phyloP scores from a whole-genome alignment of 352 stramenopile species.

The Halophytophthora batemanensis region DNA sequence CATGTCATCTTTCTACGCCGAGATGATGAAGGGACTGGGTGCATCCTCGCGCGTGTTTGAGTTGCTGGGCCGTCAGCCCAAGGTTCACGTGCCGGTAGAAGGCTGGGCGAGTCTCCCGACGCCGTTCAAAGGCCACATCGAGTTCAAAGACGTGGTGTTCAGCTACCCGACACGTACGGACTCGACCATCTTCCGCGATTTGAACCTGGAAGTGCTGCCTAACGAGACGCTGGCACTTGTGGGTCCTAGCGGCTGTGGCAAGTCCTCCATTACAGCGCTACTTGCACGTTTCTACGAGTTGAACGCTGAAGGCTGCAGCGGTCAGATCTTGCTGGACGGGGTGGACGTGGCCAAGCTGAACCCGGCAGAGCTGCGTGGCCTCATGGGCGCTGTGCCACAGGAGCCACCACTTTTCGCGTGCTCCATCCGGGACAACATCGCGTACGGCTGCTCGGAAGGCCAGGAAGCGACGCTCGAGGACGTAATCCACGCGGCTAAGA shows the following conservation, averaged over 20 bases:
- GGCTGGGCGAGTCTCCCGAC: slow-evolving; percentile 29
- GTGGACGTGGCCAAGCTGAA: slow-evolving; percentile 54
- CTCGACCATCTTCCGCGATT: slow-evolving; percentile 41
- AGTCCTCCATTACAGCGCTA: slow-evolving; percentile 69
- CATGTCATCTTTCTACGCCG: slow-evolving; percentile 91
- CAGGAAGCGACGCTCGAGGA: slow-evolving; percentile 49
- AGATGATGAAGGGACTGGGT: slow-evolving; percentile 88
- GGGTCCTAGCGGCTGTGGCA: slow-evolving; percentile 62
- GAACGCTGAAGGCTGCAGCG: slow-evolving; percentile 37
- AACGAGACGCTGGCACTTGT: slow-evolving; percentile 78
- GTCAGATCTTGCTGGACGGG: slow-evolving; percentile 57
- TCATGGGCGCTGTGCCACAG: slow-evolving; percentile 72
- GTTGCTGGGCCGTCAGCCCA: slow-evolving; percentile 82
- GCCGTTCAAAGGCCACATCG: slow-evolving; percentile 49
- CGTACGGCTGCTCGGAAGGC: slow-evolving; percentile 53
- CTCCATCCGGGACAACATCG: slow-evolving; percentile 77
- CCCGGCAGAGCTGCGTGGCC: slow-evolving; percentile 43
- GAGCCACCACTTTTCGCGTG: slow-evolving; percentile 73
- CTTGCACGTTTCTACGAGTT: slow-evolving; percentile 78
- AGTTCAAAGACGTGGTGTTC: slow-evolving; percentile 85
- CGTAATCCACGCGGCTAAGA: slow-evolving; percentile 57
- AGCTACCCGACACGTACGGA: slow-evolving; percentile 61
- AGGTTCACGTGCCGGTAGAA: slow-evolving; percentile 38
- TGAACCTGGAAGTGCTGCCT: slow-evolving; percentile 55
- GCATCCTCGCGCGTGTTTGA: slow-evolving; percentile 90